These are phyloP conservation scores for Colletotrichum camelliae DNA, from an alignment of 2,329 filamentous ascomycete genomes.

Conservation along the genomic window DNA sequence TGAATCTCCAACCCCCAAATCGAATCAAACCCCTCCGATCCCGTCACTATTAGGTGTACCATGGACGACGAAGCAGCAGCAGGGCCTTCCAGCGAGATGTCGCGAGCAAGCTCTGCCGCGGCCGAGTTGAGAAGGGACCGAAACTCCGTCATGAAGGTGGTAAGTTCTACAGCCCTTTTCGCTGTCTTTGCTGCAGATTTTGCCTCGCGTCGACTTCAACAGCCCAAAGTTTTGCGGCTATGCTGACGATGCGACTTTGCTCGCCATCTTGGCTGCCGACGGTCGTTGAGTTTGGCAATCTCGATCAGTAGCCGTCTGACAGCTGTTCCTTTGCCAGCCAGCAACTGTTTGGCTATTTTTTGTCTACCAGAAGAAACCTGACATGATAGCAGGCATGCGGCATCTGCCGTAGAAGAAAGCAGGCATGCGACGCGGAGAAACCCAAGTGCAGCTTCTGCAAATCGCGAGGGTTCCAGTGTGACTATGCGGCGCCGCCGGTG, in stretches of 20 bases:
- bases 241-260: neutral
- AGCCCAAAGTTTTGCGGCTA: neutral
- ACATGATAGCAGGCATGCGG: constrained; percentile 54
- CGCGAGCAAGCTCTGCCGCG: neutral
- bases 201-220: neutral
- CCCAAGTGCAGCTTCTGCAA: constrained; percentile 65
- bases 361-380: neutral
- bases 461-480: neutral
- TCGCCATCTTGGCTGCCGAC: neutral
- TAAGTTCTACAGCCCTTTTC: neutral
- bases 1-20: neutral
- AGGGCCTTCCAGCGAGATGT: constrained; percentile 24
- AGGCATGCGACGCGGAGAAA: constrained; percentile 67
- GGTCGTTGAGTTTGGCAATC: neutral
- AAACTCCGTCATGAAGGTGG: neutral
- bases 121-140: neutral
- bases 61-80: constrained; percentile 17
- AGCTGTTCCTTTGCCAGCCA: neutral
- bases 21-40: neutral
- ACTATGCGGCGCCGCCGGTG: neutral
- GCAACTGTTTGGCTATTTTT: neutral
- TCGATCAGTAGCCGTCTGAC: neutral
- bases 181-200: neutral
- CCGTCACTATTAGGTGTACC: constrained; percentile 21
- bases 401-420: constrained; percentile 64